Conservation (phyloP, 78 protist genomes). For the Monocercomonoides exilis region DNA sequence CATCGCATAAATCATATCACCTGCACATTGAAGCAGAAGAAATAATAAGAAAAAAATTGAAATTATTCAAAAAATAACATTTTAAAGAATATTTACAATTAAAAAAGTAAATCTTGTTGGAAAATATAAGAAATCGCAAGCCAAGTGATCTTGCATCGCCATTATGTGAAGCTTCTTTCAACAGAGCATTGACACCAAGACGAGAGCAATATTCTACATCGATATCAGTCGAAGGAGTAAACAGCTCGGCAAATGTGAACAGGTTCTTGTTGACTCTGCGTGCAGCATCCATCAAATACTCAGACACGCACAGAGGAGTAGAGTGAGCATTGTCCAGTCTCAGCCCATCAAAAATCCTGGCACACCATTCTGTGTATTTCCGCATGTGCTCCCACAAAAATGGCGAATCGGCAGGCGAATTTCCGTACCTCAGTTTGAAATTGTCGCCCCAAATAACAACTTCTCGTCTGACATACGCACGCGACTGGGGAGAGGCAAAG, state of each 20-base stretch:
- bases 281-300: constrained; percentile 60
- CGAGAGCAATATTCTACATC: constrained; percentile 28
- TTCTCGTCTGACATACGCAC: constrained; percentile 68
- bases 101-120: too few species aligned
- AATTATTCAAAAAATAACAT: too few species aligned
- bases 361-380: constrained; percentile 47
- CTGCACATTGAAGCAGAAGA: too few species aligned
- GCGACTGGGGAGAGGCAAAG: constrained; percentile 43
- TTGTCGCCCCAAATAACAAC: constrained; percentile 86
- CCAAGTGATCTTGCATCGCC: background rate
- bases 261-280: constrained; percentile 51
- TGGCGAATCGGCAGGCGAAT: constrained; percentile 23
- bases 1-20: background rate
- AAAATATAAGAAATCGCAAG: too few species aligned
- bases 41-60: too few species aligned
- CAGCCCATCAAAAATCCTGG: constrained; percentile 58
- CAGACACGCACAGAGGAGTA: constrained; percentile 73
- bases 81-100: too few species aligned
- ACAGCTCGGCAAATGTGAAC: constrained; percentile 59
- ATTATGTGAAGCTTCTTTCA: constrained; percentile 5
- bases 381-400: constrained; percentile 76
- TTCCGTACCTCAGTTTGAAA: constrained; percentile 75
- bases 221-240: constrained; percentile 47
- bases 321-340: constrained; percentile 81
- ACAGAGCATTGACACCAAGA: constrained; percentile 11